Percentiles rank a stretch among this genome's conserved stretches.
Evolutionary conservation across 2,329 filamentous ascomycete species (phyloP).

Genomic region (Ascochyta pisi): DNA sequence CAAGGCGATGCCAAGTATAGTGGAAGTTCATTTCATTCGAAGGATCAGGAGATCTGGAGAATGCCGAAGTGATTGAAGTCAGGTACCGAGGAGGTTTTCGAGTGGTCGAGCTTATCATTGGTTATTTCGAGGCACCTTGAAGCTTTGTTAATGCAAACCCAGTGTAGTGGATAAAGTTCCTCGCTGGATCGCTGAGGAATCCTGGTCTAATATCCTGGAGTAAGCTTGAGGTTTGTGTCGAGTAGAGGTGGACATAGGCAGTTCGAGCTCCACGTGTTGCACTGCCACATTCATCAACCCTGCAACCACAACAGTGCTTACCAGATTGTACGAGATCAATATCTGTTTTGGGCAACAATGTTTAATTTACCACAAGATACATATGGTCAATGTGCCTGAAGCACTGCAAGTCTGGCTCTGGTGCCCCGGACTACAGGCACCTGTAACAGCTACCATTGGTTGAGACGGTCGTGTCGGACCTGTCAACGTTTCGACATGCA

Average conservation of each 20-base stretch:
- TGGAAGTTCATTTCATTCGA: background rate
- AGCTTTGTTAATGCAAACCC: background rate
- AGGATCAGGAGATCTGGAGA: slow-evolving; percentile 1
- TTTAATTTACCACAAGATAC: background rate
- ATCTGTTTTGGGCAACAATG: background rate
- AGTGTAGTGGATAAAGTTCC: background rate
- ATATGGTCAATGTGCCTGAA: background rate
- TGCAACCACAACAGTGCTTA: background rate
- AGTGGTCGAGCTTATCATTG: background rate
- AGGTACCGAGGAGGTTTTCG: slow-evolving; percentile 8
- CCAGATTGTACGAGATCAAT: background rate
- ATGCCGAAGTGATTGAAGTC: background rate
- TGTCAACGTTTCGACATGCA: slow-evolving; percentile 1
- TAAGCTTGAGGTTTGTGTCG: background rate
- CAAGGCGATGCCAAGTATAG: slow-evolving; percentile 1
- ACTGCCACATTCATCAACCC: background rate
- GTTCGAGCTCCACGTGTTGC: background rate
- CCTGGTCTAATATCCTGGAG: background rate
- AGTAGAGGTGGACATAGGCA: slow-evolving; percentile 1
- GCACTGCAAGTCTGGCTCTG: background rate
- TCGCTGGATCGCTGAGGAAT: background rate
- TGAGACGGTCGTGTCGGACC: background rate
- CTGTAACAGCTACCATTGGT: background rate
- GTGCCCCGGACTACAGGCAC: background rate
- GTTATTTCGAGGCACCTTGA: background rate